These are phyloP conservation scores for Canavalia gladiata DNA, from an alignment of 306 rosid genomes.

Conservation along the genomic window DNA sequence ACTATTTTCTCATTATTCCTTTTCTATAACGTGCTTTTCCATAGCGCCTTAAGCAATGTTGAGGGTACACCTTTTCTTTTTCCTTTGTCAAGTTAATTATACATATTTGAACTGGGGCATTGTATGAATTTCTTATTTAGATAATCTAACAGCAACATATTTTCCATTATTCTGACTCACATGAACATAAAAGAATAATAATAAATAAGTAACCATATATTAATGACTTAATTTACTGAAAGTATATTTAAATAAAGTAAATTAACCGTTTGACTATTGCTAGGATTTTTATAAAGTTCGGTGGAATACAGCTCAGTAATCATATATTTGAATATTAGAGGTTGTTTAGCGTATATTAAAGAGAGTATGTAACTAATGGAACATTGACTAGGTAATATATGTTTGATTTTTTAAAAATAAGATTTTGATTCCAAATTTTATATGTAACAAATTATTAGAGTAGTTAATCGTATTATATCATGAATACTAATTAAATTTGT, in stretches of 20 bases:
- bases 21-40: constrained; percentile 10
- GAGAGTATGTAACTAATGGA: too few relatives aligned
- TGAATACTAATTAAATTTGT: too few relatives aligned
- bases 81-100: background rate
- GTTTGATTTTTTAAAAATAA: too few relatives aligned
- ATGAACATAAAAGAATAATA: background rate
- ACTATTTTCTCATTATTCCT: constrained; percentile 10
- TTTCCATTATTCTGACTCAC: background rate
- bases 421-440: too few relatives aligned
- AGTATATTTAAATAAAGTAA: background rate
- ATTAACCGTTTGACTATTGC: background rate
- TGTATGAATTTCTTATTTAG: background rate
- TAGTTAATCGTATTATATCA: too few relatives aligned
- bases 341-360: too few relatives aligned
- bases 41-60: constrained; percentile 1
- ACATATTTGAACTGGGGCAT: background rate
- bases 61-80: background rate
- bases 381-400: too few relatives aligned
- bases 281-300: background rate
- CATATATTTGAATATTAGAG: too few relatives aligned
- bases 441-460: too few relatives aligned
- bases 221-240: background rate
- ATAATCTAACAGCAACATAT: background rate
- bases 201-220: background rate
- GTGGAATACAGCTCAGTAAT: too few relatives aligned